Percentiles rank a stretch among this genome's conserved stretches.
Conservation (phyloP, 1,139 yeast species). For the Schwanniomyces etchellsii region DNA sequence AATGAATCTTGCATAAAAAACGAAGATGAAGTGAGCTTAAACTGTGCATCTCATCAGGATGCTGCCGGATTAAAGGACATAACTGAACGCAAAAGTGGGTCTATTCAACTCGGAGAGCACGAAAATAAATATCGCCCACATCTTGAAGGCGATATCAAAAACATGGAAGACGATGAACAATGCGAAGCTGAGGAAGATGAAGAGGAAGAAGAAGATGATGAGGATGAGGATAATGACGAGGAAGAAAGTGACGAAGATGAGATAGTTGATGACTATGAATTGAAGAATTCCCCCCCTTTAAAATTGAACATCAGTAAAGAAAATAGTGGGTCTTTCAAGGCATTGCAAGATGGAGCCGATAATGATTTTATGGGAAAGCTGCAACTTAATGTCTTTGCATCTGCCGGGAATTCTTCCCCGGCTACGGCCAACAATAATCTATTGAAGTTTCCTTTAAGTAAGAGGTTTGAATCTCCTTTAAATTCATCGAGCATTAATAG, state of each 20-base stretch:
- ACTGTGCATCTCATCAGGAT: neutral
- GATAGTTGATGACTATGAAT: slow-evolving; percentile 10
- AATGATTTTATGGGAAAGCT: too few species aligned
- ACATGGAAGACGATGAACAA: slow-evolving; percentile 8
- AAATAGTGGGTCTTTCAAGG: slow-evolving; percentile 1
- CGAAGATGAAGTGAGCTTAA: neutral
- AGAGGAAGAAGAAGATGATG: slow-evolving; percentile 15
- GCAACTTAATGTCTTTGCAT: neutral
- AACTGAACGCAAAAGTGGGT: neutral
- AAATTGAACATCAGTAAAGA: slow-evolving; percentile 23
- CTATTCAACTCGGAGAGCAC: neutral
- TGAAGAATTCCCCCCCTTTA: slow-evolving; percentile 21
- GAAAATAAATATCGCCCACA: slow-evolving; percentile 10
- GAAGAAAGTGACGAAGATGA: slow-evolving; percentile 27
- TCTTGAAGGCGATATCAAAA: slow-evolving; percentile 8
- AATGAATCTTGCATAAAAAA: neutral
- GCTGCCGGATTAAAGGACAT: neutral
- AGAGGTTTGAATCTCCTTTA: slow-evolving; percentile 28
- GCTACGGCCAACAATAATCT: neutral
- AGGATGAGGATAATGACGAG: slow-evolving; percentile 30
- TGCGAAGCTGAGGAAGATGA: slow-evolving; percentile 10
- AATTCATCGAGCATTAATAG: slow-evolving; percentile 7
- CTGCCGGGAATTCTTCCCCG: neutral
- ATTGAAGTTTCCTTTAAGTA: neutral
- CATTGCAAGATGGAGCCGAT: neutral